Base-by-base conservation (phyloP, 2,329 filamentous ascomycete species). In the Microcyclosporella mali region DNA sequence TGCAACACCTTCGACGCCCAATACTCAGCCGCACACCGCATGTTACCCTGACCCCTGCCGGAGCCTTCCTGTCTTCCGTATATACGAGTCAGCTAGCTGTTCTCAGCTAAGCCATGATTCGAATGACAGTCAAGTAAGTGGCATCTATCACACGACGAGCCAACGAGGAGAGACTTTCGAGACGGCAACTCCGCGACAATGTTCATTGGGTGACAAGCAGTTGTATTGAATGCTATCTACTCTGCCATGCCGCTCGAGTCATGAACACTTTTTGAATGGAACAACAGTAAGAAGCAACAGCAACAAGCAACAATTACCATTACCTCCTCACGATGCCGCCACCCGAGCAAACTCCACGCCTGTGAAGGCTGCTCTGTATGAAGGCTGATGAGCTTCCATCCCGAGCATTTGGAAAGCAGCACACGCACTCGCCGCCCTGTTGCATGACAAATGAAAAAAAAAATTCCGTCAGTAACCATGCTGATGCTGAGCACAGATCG, bases 281-380 rank as follows among this genome's bases (percentile, higher is more conserved):
- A 40, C 46, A 47, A 46, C 48, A 52, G 9, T 6, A 25, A 9
- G 21, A 4, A 25, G 21, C 21, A 25, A 25, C 21, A 46, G 36
- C 47, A 43, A 49, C 40, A 43, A 49, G 34, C 37, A 43, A 45
- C 45, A 40, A 56, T 56, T 56, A 56, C 50, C 52, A 56, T 54
- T 56, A 56, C 31, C 30, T 30, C 33, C 41, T 42, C 37, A 28
- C 44, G 30, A 46, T 40, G 32, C 43, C 36, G 31, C 46, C 44
- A n/a, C n/a, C n/a, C n/a, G n/a, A 41, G 42, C 34, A 36, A 25
- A 38, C 39, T 43, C 40, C 25, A 45, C 39, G 52, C 55, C 55
- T 47, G 55, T 46, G 55, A 53, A 55, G 55, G 56, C 56, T 48
- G 43, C 45, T 53, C 40, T 54, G 51, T 52, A 44, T 33, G 40